Evolutionary conservation across 352 stramenopile species (phyloP).

Genomic region (Pilasporangium apinafurcum): DNA sequence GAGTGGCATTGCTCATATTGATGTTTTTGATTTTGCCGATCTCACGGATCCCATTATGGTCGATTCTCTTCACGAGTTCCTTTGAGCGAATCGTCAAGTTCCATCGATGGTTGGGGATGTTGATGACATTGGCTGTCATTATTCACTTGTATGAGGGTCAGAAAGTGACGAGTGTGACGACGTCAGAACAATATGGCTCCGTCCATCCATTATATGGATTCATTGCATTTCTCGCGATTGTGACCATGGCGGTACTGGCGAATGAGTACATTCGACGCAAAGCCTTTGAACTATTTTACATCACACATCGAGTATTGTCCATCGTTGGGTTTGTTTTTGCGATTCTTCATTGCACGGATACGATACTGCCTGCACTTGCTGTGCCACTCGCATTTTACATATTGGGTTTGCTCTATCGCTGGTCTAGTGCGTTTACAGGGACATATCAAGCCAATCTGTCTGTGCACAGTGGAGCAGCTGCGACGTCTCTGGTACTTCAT

Average conservation of each 20-base stretch:
- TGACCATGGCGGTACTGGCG: slow-evolving; percentile 39
- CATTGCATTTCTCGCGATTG: slow-evolving; percentile 54
- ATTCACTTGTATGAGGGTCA: slow-evolving; percentile 52
- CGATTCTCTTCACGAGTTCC: slow-evolving; percentile 57
- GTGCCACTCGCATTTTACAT: slow-evolving; percentile 64
- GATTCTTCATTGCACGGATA: slow-evolving; percentile 58
- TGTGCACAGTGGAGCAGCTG: slow-evolving; percentile 24
- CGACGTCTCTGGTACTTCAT: slow-evolving; percentile 55
- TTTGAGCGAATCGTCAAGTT: slow-evolving; percentile 84
- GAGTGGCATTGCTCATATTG: slow-evolving; percentile 56
- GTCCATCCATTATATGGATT: slow-evolving; percentile 60
- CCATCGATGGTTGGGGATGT: slow-evolving; percentile 71
- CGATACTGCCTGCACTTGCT: slow-evolving; percentile 43
- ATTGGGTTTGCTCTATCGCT: slow-evolving; percentile 43
- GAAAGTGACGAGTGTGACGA: slow-evolving; percentile 27
- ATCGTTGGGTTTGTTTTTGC: slow-evolving; percentile 71
- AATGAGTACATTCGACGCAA: slow-evolving; percentile 58
- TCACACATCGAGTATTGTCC: slow-evolving; percentile 62
- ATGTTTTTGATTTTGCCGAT: slow-evolving; percentile 80
- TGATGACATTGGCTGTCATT: slow-evolving; percentile 43
- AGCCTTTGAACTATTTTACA: slow-evolving; percentile 77
- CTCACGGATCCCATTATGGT: slow-evolving; percentile 52
- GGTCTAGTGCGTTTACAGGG: slow-evolving; percentile 36
- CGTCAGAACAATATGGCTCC: slow-evolving; percentile 38
- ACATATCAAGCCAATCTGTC: slow-evolving; percentile 37